Conservation (phyloP, 2,329 filamentous ascomycete species). For the Fusarium kyushuense region DNA sequence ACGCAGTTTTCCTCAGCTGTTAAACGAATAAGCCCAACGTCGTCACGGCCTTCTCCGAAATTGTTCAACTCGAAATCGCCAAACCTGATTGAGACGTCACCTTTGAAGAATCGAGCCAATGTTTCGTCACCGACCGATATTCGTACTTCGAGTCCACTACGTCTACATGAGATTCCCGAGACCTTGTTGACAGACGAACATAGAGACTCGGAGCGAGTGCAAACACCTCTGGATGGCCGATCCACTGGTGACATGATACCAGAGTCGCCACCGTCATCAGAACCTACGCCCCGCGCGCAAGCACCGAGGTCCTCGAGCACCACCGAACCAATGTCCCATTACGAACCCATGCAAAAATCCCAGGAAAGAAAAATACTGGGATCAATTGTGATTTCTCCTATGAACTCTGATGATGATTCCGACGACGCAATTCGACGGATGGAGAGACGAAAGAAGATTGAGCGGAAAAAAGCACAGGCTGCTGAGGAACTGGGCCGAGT, state of each 20-base stretch:
- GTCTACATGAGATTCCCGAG: slow-evolving; percentile 49
- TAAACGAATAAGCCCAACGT: slow-evolving; percentile 66
- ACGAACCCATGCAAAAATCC: slow-evolving; percentile 61
- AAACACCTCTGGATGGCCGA: slow-evolving; percentile 46
- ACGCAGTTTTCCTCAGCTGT: slow-evolving; percentile 66
- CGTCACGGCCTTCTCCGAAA: slow-evolving; percentile 67
- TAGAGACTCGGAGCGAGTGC: slow-evolving; percentile 33
- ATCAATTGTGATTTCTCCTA: slow-evolving; percentile 40
- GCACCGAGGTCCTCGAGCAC: slow-evolving; percentile 39
- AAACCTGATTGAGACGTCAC: slow-evolving; percentile 59
- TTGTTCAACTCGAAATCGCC: slow-evolving; percentile 62
- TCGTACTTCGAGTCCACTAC: slow-evolving; percentile 57
- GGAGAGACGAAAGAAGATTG: slow-evolving; percentile 54
- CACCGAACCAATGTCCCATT: slow-evolving; percentile 55
- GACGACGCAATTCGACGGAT: slow-evolving; percentile 51
- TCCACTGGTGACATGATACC: slow-evolving; percentile 51
- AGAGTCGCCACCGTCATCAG: slow-evolving; percentile 52
- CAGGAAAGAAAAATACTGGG: slow-evolving; percentile 56
- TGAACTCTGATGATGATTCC: slow-evolving; percentile 52
- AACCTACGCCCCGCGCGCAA: slow-evolving; percentile 38
- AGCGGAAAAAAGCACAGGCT: slow-evolving; percentile 56
- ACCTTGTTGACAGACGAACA: slow-evolving; percentile 43
- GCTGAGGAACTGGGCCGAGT: slow-evolving; percentile 57
- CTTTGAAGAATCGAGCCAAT: slow-evolving; percentile 62
- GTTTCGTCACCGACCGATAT: slow-evolving; percentile 60